Evolutionary conservation across 306 rosid species (phyloP).

Genomic region (Psophocarpus tetragonolobus): DNA sequence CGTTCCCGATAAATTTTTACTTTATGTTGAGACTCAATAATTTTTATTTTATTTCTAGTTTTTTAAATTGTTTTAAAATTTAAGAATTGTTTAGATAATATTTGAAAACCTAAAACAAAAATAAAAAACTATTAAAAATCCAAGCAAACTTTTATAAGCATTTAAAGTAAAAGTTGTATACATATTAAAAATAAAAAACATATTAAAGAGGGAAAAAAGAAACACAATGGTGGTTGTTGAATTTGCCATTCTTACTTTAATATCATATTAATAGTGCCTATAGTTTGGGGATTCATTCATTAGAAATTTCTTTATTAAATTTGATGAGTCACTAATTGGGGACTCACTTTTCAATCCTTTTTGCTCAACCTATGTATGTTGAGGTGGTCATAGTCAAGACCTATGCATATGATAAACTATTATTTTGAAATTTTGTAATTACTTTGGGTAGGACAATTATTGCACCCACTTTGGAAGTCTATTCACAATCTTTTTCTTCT

Average conservation of each 20-base stretch:
- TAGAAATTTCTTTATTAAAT: slow-evolving; percentile 23
- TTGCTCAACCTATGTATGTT: not conserved
- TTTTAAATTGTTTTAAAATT: no score
- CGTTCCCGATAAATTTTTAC: no score
- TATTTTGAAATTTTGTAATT: not conserved
- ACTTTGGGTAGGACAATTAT: not conserved
- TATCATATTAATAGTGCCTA: slow-evolving; percentile 5
- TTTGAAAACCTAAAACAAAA: no score
- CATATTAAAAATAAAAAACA: no score
- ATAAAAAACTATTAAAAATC: no score
- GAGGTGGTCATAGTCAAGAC: not conserved
- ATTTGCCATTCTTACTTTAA: not conserved
- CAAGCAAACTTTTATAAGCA: no score
- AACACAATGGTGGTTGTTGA: slow-evolving; percentile 36
- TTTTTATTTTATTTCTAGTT: no score
- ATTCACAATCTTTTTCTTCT: slow-evolving; percentile 37
- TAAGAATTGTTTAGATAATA: no score
- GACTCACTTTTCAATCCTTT: not conserved
- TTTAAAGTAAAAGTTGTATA: no score
- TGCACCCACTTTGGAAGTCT: slow-evolving; percentile 29
- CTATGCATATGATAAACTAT: not conserved
- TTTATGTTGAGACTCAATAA: no score
- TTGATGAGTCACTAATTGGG: no score
- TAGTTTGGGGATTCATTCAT: slow-evolving; percentile 14
- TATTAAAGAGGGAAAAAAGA: no score